Evolutionary conservation across 345 rosid genomes (phyloP).

Genomic region (Anacardium occidentale): DNA sequence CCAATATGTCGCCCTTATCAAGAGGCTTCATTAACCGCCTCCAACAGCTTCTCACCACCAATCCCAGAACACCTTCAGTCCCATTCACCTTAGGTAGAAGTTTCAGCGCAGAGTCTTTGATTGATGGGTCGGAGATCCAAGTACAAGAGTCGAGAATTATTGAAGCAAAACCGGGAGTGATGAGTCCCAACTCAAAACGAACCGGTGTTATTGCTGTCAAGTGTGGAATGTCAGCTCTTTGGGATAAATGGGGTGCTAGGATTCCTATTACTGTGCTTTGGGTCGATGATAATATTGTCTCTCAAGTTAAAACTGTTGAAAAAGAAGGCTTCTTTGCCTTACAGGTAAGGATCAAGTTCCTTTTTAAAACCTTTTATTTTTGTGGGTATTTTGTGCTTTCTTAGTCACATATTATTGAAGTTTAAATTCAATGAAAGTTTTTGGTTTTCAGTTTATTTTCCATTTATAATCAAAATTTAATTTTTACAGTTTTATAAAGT

Average conservation of each 20-base stretch:
- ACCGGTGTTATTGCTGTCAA: conserved; percentile 86
- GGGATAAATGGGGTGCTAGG: conserved; percentile 98
- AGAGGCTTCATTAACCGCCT: conserved; percentile 71
- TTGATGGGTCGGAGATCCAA: conserved; percentile 36
- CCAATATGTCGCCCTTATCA: conserved; percentile 54
- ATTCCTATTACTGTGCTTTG: conserved; percentile 74
- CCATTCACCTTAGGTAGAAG: conserved; percentile 33
- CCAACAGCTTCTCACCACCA: conserved; percentile 34
- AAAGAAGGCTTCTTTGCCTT: conserved; percentile 82
- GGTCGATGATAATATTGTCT: conserved; percentile 88
- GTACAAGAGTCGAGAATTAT: conserved; percentile 41
- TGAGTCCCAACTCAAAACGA: conserved; percentile 65
- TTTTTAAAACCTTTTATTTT: neutral
- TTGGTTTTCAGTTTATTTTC: neutral
- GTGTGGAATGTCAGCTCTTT: conserved; percentile 83
- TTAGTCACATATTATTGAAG: too few relatives aligned
- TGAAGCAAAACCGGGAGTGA: conserved; percentile 55
- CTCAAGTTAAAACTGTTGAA: conserved; percentile 89
- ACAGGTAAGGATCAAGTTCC: conserved; percentile 48
- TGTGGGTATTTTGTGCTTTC: neutral
- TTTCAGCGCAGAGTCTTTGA: conserved; percentile 37
- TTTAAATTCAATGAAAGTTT: neutral
- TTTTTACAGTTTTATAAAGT: too few relatives aligned
- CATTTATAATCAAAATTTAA: too few relatives aligned
- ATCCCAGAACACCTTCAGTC: conserved; percentile 12